A percentile compares a stretch with the other conserved stretches of the same genome.
Conservation (phyloP, 805 yeast genomes). For the Metschnikowia lochheadii region DNA sequence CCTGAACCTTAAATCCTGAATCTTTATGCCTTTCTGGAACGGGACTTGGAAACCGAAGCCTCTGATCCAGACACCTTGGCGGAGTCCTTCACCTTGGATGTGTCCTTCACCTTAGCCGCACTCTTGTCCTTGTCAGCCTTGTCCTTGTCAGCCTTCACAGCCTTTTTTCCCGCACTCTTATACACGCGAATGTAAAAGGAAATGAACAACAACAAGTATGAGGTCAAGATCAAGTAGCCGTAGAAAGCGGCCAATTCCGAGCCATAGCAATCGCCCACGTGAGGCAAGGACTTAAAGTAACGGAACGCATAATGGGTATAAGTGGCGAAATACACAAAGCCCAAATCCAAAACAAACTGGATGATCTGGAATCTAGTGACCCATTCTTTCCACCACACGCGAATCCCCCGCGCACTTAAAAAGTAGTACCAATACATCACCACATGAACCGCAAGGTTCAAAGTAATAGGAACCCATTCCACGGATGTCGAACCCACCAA, state of each 20-base stretch:
- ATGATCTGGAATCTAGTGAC: constrained; percentile 93
- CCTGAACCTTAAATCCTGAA: background rate
- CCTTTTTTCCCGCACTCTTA: constrained; percentile 43
- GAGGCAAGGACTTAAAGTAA: constrained; percentile 64
- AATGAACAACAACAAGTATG: constrained; percentile 85
- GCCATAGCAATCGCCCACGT: constrained; percentile 80
- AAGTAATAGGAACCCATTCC: constrained; percentile 89
- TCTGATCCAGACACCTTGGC: constrained; percentile 15
- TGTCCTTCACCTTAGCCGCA: no score
- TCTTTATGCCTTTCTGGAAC: constrained; percentile 33
- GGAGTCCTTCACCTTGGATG: constrained; percentile 4
- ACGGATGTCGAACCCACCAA: constrained; percentile 85
- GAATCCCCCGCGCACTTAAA: constrained; percentile 85
- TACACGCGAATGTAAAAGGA: constrained; percentile 88
- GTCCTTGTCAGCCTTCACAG: constrained; percentile 10
- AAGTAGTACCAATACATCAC: constrained; percentile 98
- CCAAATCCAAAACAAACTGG: constrained; percentile 86
- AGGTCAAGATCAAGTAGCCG: constrained; percentile 84
- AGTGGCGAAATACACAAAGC: constrained; percentile 89
- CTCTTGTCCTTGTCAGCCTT: constrained; percentile 7
- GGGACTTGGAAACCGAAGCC: constrained; percentile 21
- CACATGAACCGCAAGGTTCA: constrained; percentile 90
- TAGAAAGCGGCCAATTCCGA: constrained; percentile 88
- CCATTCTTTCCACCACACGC: constrained; percentile 99
- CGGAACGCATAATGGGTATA: constrained; percentile 80